These are phyloP conservation scores for Backusella tuberculispora DNA, from an alignment of 192 early-diverging fungal species.

Conservation along the genomic window DNA sequence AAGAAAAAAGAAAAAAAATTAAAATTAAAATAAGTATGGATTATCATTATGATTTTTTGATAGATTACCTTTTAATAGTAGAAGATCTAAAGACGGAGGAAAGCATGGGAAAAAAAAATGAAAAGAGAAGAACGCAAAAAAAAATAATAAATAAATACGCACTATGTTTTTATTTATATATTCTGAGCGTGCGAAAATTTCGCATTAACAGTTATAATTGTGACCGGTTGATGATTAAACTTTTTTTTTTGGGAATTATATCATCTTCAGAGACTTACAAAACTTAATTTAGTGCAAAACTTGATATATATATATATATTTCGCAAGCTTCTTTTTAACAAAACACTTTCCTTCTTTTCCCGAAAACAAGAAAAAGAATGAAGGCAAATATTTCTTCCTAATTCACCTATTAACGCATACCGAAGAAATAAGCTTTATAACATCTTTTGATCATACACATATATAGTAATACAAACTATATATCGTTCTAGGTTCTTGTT, in stretches of 20 bases:
- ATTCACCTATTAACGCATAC: too few species aligned
- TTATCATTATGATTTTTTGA: neutral
- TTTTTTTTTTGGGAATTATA: neutral
- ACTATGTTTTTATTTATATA: constrained; percentile 7
- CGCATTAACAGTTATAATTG: constrained; percentile 14
- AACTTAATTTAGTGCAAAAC: neutral
- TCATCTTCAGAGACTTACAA: neutral
- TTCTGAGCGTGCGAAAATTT: constrained; percentile 1
- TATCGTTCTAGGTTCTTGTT: too few species aligned
- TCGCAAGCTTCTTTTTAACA: neutral
- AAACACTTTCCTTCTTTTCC: neutral
- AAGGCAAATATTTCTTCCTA: neutral
- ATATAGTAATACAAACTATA: too few species aligned
- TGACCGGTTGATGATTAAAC: constrained; percentile 18
- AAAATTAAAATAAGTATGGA: neutral
- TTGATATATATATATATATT: neutral
- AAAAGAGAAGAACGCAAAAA: neutral
- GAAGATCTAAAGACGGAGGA: constrained; percentile 15
- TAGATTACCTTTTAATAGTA: constrained; percentile 16
- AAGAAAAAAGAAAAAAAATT: neutral
- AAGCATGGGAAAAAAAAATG: constrained; percentile 21
- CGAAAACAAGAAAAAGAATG: neutral
- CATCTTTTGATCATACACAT: too few species aligned
- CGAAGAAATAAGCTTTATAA: neutral
- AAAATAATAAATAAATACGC: neutral